phyloP scores from a whole-genome alignment of 2,329 filamentous ascomycete genomes.

The Clonostachys chloroleuca region DNA sequence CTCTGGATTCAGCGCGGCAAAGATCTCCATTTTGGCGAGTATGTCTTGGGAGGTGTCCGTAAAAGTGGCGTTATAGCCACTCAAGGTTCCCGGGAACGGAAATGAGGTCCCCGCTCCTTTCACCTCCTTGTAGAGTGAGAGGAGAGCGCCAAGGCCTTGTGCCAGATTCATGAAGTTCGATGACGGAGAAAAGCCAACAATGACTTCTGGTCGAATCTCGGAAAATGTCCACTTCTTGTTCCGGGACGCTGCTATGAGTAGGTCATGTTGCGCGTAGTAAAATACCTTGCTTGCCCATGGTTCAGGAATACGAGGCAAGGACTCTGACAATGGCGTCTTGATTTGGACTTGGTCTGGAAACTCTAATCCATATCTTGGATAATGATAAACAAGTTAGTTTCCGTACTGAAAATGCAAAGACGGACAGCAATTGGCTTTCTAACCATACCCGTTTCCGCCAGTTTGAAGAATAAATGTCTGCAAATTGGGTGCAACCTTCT shows the following conservation, averaged over 20 bases:
- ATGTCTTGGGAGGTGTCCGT: conserved; percentile 11
- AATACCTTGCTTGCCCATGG: conserved; percentile 9
- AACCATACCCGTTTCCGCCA: conserved; percentile 6
- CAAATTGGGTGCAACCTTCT: conserved; percentile 2
- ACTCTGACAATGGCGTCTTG: conserved; percentile 4
- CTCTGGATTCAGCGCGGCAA: conserved; percentile 5
- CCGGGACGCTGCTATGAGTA: conserved; percentile 2
- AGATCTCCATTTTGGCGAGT: conserved; percentile 9
- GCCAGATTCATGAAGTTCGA: conserved; percentile 9
- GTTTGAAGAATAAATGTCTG: conserved; percentile 8
- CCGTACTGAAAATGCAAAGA: too few relatives aligned
- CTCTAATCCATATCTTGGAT: conserved; percentile 7
- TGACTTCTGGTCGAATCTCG: conserved; percentile 10
- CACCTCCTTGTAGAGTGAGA: conserved; percentile 5
- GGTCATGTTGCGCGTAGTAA: conserved; percentile 9
- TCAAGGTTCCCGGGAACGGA: conserved; percentile 5
- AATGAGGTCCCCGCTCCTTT: conserved; percentile 6
- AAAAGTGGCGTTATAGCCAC: conserved; percentile 6
- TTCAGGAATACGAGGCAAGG: conserved; percentile 6
- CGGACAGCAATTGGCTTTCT: not conserved
- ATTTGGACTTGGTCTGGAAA: conserved; percentile 6
- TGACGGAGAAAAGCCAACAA: conserved; percentile 8
- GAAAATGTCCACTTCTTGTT: conserved; percentile 9
- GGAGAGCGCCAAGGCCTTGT: conserved; percentile 7
- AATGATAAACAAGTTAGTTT: not conserved